A percentile compares a stretch with the other conserved stretches of the same genome.
Conservation (phyloP, 352 stramenopile species). For the Globisporangium uncinulatum region DNA sequence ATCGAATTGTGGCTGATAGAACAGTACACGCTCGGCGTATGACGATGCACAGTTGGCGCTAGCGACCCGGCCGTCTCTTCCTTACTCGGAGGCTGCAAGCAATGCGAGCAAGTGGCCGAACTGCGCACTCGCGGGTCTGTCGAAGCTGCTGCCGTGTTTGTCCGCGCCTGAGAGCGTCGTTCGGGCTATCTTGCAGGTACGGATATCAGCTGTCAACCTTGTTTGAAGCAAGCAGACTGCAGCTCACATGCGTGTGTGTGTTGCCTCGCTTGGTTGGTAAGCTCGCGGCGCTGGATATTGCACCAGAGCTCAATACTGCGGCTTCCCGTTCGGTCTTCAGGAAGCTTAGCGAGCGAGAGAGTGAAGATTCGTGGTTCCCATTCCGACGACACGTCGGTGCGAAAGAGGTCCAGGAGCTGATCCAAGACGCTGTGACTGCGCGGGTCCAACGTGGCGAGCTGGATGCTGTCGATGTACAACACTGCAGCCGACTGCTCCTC, state of each 20-base stretch:
- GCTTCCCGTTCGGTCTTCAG: neutral
- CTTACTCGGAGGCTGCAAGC: neutral
- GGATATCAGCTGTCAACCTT: neutral
- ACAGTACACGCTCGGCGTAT: neutral
- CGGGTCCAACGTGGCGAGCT: constrained; percentile 9
- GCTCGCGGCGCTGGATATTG: constrained; percentile 3
- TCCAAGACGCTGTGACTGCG: constrained; percentile 15
- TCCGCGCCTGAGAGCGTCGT: neutral
- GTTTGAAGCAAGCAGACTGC: neutral
- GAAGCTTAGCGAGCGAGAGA: constrained; percentile 6
- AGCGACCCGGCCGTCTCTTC: neutral
- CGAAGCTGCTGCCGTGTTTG: constrained; percentile 2
- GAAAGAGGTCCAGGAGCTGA: constrained; percentile 14
- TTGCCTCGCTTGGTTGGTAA: neutral
- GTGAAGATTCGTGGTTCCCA: constrained; percentile 35
- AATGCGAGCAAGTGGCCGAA: neutral
- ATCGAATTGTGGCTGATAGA: neutral
- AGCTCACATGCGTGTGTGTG: neutral
- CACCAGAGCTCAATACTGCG: neutral
- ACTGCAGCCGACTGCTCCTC: constrained; percentile 1
- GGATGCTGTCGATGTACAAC: neutral
- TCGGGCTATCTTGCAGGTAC: constrained; percentile 8
- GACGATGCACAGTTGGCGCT: neutral
- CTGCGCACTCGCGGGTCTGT: constrained; percentile 5
- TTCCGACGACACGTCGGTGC: constrained; percentile 25